Evolutionary conservation across 768 basidiomycete genomes (phyloP), one percentile per base, ranked within the genome.

Genomic region (Tremella mesenterica): DNA sequence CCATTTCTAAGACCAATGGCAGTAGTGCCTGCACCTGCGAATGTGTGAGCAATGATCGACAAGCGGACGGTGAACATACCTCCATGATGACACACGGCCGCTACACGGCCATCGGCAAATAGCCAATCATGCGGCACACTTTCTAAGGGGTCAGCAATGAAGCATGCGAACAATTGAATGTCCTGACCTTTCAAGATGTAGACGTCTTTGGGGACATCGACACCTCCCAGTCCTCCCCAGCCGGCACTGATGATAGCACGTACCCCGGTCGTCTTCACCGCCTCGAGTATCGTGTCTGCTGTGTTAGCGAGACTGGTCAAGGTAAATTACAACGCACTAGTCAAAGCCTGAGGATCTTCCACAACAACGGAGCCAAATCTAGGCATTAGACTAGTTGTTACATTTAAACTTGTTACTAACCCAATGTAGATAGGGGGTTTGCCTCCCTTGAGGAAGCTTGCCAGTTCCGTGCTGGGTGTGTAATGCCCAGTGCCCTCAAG

Each of bases 71-170:
- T n/a, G 28, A 10, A 53, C 63, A 54, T 21, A 61, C 66, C 82
- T 1, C 82, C 83, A 63, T 73, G 82, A 65, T 83, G 82, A 7
- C 81, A 79, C 1, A 84, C 81, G 0, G 81, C 81, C 10, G 78
- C 66, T 1, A 83, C 82, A 14, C 80, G 75, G 1, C 60, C 62
- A 1, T 80, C 67, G 29, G 77, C 77, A 58, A 83, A 84, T 4
- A 84, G 75, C 83, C 83, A 84, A 64, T 84, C 83, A 64, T 83
- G 82, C 0, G 83, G 83, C 5, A 83, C 77, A 56, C 81, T 82
- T 5, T 70, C 71, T 5, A 12, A 14, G 1, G 1, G 20, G 7
- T 33, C n/a, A n/a, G n/a, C n/a, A n/a, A n/a, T 5, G 18, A 18
- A 16, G 18, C n/a, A 33, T 16, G 31, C 33, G 29, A 36, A n/a